Base-by-base conservation (phyloP, 331 rosid genomes). In the Pyracantha coccinea region DNA sequence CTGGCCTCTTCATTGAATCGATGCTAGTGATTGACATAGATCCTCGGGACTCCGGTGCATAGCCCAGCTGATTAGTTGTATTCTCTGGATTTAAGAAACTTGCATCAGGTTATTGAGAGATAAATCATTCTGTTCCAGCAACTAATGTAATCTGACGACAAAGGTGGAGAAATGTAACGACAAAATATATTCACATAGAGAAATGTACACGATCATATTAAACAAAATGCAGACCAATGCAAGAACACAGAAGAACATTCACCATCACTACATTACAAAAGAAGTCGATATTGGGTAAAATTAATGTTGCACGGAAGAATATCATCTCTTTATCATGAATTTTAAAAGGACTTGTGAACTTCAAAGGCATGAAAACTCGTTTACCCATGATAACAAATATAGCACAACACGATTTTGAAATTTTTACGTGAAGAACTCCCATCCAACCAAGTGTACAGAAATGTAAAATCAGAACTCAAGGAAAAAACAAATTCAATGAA, bases 31-130 rank as follows among this genome's bases (percentile, higher is more conserved):
- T 68, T 61, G 89, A 44, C 50, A 71, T 33, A 53, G 65, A 77
- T 73, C 59, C 85, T 20, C 11, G 79, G 14, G 70, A 68, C 17
- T 70, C 92, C 10, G 25, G 78, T 67, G 67, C 69, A 21, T 54
- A 72, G 52, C 59, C 79, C 23, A 19, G 74, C 76, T 57, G 80
- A 70, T 75, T 72, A 58, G 55, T 57, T 41, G 78, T 69, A 54
- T 25, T 71, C 66, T 25, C 69, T 24, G 71, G 55, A 24, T 77
- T 73, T 72, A 60, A 28, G 77, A 79, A 68, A 62, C 82, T 66
- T 79, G 79, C 66, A 57, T 63, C 72, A 76, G 82, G 82, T 53
- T 25, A 47, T 47, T 80, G 47, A 75, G 83, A 41, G 77, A 61
- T 68, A 82, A 69, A 38, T 23, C 9, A 41, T 68, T 23, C 53